These are phyloP conservation scores for Prosopis cineraria DNA, from an alignment of 306 rosid species.

Conservation along the genomic window DNA sequence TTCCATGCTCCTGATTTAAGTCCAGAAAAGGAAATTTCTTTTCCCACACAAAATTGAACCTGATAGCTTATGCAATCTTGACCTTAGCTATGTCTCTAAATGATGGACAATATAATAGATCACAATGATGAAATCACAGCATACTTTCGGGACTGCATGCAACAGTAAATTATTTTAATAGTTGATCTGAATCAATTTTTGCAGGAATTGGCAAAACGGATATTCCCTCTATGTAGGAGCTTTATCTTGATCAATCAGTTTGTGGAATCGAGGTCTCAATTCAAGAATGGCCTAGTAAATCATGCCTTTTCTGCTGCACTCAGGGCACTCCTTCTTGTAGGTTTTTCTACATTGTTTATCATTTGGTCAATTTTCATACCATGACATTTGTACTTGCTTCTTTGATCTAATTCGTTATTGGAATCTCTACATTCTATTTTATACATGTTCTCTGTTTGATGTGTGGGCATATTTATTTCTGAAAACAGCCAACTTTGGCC, in stretches of 20 bases:
- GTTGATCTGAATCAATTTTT: conserved; percentile 36
- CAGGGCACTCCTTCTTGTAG: conserved; percentile 89
- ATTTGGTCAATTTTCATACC: conserved; percentile 33
- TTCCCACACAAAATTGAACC: neutral
- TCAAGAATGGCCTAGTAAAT: conserved; percentile 90
- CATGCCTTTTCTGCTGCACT: conserved; percentile 98
- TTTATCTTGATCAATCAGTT: conserved; percentile 76
- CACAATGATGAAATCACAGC: conserved; percentile 8
- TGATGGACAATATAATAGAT: conserved; percentile 9
- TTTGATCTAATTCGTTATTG: neutral
- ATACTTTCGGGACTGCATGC: conserved; percentile 1
- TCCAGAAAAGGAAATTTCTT: neutral
- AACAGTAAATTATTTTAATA: conserved; percentile 6
- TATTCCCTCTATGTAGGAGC: conserved; percentile 86
- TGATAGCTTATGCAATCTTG: conserved; percentile 1
- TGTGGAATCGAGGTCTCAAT: conserved; percentile 90
- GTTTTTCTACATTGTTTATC: conserved; percentile 45
- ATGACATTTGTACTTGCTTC: conserved; percentile 26
- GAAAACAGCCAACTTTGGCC: neutral
- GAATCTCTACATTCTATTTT: neutral
- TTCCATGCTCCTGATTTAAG: neutral
- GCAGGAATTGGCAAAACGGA: conserved; percentile 91
- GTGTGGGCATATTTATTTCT: neutral
- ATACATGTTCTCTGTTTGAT: neutral
- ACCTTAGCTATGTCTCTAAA: conserved; percentile 8